Evolutionary conservation across 139 green algal genomes (phyloP).

Genomic region (Closterium sp.): DNA sequence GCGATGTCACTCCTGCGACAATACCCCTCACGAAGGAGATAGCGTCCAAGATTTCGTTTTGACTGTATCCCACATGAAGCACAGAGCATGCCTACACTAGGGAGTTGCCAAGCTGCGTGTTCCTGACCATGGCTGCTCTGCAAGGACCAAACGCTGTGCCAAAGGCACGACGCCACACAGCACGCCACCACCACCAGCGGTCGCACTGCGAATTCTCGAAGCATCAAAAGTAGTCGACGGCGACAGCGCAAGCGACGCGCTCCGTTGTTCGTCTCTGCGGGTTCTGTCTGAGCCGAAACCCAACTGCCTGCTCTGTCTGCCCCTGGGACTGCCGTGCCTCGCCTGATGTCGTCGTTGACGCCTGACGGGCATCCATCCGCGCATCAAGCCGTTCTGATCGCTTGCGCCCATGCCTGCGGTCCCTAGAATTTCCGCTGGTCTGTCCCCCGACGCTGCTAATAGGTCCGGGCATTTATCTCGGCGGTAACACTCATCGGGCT

Average conservation of each 20-base stretch:
- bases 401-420: background rate
- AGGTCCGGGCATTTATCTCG: too few species aligned
- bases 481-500: too few species aligned
- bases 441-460: too few species aligned
- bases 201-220: background rate
- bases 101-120: background rate
- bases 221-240: background rate
- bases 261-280: background rate
- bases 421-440: too few species aligned
- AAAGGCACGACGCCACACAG: background rate
- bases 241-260: background rate
- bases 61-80: background rate
- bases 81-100: background rate
- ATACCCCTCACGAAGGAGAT: background rate
- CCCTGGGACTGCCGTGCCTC: background rate
- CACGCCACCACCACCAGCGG: too few species aligned
- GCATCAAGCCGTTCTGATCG: background rate
- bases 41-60: background rate
- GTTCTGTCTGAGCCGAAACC: background rate
- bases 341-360: background rate
- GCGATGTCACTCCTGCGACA: background rate
- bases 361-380: background rate
- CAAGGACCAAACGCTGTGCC: background rate
- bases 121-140: background rate
- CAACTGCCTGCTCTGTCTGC: background rate